Evolutionary conservation across 441 rosid species (phyloP).

Genomic region (Eutrema salsugineum): DNA sequence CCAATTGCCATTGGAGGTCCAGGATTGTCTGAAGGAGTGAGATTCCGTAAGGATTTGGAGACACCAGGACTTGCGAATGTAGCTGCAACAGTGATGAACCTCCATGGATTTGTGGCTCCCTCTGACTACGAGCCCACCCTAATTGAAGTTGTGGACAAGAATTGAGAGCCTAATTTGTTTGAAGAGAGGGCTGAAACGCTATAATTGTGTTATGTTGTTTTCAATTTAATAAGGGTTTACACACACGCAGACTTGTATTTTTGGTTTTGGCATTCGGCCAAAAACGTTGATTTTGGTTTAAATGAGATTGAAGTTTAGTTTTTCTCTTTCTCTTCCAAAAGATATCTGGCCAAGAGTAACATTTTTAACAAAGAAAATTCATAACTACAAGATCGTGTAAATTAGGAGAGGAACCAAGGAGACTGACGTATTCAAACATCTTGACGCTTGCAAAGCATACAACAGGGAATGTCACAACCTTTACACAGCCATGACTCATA

Average conservation of each 20-base stretch:
- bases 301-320: background rate
- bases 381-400: background rate
- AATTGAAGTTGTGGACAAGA: slow-evolving; percentile 62
- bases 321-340: background rate
- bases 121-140: slow-evolving; percentile 82
- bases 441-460: slow-evolving; percentile 1
- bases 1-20: slow-evolving; percentile 96
- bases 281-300: background rate
- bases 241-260: background rate
- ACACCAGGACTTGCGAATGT: slow-evolving; percentile 84
- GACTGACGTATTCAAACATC: slow-evolving; percentile 5
- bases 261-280: background rate
- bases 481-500: slow-evolving; percentile 17
- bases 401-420: background rate
- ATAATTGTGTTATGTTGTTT: background rate
- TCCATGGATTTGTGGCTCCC: slow-evolving; percentile 86
- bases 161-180: slow-evolving; percentile 19
- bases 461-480: slow-evolving; percentile 5
- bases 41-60: slow-evolving; percentile 68
- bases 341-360: background rate
- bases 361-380: background rate
- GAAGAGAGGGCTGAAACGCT: slow-evolving; percentile 20
- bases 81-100: slow-evolving; percentile 92
- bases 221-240: background rate
- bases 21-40: slow-evolving; percentile 60